phyloP scores from a whole-genome alignment of 1,139 yeast genomes.

The Saccharomyces hybrid region DNA sequence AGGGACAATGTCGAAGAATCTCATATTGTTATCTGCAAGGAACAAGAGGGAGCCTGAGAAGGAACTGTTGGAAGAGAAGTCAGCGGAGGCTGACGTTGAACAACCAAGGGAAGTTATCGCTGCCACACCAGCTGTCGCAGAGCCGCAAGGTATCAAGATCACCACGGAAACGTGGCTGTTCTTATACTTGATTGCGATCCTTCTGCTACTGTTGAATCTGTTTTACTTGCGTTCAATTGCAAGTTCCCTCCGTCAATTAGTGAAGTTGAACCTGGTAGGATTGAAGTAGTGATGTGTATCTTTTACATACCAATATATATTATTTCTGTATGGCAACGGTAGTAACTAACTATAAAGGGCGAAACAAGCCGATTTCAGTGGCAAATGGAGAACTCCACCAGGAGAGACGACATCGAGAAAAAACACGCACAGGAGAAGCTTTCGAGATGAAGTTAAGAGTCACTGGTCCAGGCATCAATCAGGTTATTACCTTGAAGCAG shows the following conservation, averaged over 20 bases:
- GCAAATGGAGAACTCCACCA: neutral
- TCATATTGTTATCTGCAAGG: neutral
- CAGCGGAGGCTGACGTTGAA: neutral
- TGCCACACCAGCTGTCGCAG: neutral
- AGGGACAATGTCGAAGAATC: constrained; percentile 12
- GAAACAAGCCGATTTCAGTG: neutral
- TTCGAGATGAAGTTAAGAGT: constrained; percentile 29
- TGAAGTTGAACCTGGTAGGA: neutral
- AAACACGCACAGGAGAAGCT: neutral
- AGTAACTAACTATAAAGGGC: neutral
- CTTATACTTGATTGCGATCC: constrained; percentile 9
- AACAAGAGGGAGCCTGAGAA: neutral
- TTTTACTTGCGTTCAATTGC: constrained; percentile 12
- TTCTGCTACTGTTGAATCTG: constrained; percentile 10
- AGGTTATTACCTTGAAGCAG: constrained; percentile 24
- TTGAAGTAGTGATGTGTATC: constrained; percentile 1
- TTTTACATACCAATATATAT: neutral
- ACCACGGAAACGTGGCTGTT: constrained; percentile 3
- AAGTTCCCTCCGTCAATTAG: constrained; percentile 6
- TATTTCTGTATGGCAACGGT: neutral
- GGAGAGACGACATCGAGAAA: neutral
- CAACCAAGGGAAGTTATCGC: neutral
- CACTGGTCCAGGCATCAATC: constrained; percentile 14
- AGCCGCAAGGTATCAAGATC: neutral
- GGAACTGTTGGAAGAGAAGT: neutral